Conservation (phyloP, 495 filamentous ascomycete genomes). For the Penicillium roqueforti region DNA sequence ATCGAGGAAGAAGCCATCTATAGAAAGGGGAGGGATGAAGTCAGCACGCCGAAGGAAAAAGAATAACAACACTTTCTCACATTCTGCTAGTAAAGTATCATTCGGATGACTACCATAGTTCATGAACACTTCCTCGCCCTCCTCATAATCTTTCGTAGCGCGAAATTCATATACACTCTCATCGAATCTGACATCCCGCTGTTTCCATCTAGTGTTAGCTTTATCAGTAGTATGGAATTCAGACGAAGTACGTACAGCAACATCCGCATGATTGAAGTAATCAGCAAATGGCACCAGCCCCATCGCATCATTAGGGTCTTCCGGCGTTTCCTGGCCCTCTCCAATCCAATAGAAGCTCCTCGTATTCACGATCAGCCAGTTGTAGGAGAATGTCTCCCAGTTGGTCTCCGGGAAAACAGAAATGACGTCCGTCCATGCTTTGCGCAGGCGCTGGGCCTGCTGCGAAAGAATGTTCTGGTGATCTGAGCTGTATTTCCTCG, state of each 20-base stretch:
- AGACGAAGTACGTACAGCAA: constrained; percentile 31
- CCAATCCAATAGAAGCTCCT: constrained; percentile 73
- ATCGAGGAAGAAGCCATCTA: constrained; percentile 70
- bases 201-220: not conserved
- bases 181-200: constrained; percentile 63
- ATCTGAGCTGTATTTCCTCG: constrained; percentile 31
- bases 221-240: not conserved
- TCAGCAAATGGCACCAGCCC: constrained; percentile 81
- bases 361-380: constrained; percentile 81
- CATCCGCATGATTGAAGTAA: constrained; percentile 77
- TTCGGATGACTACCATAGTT: constrained; percentile 77
- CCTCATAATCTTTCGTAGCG: constrained; percentile 50
- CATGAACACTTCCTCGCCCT: constrained; percentile 72
- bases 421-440: constrained; percentile 55
- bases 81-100: constrained; percentile 78
- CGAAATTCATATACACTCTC: constrained; percentile 57
- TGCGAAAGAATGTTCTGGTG: constrained; percentile 53
- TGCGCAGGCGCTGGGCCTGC: constrained; percentile 59
- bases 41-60: not conserved
- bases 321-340: constrained; percentile 45
- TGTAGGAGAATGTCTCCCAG: constrained; percentile 57
- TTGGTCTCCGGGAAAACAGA: constrained; percentile 50
- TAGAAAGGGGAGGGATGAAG: not conserved
- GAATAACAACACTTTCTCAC: constrained; percentile 26
- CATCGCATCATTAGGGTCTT: constrained; percentile 65